Conservation (phyloP, 2,329 filamentous ascomycete genomes). For the Cordyceps fumosorosea region DNA sequence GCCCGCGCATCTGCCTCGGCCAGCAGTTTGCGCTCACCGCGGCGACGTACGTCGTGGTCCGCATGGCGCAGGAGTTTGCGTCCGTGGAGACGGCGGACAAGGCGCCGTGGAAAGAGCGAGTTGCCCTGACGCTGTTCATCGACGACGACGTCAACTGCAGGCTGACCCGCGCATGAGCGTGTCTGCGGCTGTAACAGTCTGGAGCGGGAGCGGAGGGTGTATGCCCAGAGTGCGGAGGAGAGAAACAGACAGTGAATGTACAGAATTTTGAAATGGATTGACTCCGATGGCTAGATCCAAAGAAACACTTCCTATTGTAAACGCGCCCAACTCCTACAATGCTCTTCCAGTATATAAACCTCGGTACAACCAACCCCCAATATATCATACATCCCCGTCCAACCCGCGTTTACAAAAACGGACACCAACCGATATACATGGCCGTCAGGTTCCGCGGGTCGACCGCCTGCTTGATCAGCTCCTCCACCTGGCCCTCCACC, state of each 20-base stretch:
- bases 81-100: neutral
- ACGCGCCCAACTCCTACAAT: neutral
- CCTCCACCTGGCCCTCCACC: slow-evolving; percentile 95
- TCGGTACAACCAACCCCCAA: neutral
- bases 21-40: slow-evolving; percentile 8
- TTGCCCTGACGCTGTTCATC: neutral
- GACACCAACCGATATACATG: slow-evolving; percentile 96
- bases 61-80: slow-evolving; percentile 15
- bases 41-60: neutral
- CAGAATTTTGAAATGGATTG: neutral
- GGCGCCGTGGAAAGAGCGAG: neutral
- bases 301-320: neutral
- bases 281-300: neutral
- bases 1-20: slow-evolving; percentile 30
- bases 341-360: neutral
- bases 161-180: neutral
- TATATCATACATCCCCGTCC: neutral
- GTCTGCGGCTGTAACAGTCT: no score
- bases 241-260: no score
- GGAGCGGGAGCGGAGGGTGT: neutral
- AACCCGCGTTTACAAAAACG: slow-evolving; percentile 40
- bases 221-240: no score
- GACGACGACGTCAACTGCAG: neutral
- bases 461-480: slow-evolving; percentile 81
- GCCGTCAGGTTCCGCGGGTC: slow-evolving; percentile 71